Base-by-base conservation (phyloP, 345 rosid genomes). In the Alliaria petiolata region DNA sequence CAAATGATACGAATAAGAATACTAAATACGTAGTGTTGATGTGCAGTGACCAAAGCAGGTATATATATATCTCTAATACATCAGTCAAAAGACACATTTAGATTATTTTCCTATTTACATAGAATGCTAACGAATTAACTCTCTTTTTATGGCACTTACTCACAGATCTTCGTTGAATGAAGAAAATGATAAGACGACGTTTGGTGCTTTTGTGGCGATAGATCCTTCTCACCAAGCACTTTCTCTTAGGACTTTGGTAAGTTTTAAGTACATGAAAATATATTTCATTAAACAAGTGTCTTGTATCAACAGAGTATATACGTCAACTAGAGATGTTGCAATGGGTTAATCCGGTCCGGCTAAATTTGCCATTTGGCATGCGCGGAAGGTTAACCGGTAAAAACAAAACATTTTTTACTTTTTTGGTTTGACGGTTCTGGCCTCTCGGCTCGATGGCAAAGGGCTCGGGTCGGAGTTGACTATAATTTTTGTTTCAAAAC, bases 41-140 rank as follows among this genome's bases (percentile, higher is more conserved):
- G 96, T 89, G 95, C 79, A 86, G 95, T 80, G 90, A 89, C 82
- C 95, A 87, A 67, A 85, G 84, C 93, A 82, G 87, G 60, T 72
- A 22, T 3, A 75, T 20, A 9, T 20, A 4, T 22, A 6, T 58
- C 13, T 42, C 25, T 12, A 35, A n/a, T 42, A 33, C 5, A 62
- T 42, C 5, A 14, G 17, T 4, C 16, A 3, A 28, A 8, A 55
- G 34, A 55, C 47, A 34, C 13, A 7, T 13, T 17, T 25, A 63
- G 7, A 45, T 20, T 8, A 7, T 36, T 65, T 33, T 36, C 17
- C 4, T 30, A 40, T 40, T 16, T 13, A 17, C 44, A 11, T 40
- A 8, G 20, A 40, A 16, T 67, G 20, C 20, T 33, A 59, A 67
- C 0, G 3, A 4, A 31, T 5, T 11, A n/a, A 8, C 3, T 4